phyloP scores from a whole-genome alignment of 2,329 filamentous ascomycete species.

The Colletotrichum sp. region DNA sequence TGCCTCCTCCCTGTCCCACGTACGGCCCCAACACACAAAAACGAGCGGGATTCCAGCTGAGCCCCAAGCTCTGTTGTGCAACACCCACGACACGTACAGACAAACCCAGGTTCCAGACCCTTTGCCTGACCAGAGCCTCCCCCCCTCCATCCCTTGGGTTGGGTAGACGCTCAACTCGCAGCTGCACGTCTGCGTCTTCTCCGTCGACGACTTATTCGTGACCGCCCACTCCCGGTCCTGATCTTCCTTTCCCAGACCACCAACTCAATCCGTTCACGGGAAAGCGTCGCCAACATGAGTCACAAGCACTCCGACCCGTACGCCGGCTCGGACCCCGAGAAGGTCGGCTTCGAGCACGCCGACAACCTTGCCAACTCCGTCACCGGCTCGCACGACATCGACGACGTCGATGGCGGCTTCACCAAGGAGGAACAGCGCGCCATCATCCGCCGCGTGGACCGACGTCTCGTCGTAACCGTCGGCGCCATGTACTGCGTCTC shows the following conservation, averaged over 20 bases:
- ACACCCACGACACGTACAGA: not conserved
- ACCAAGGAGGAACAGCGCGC: constrained; percentile 66
- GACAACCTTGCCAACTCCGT: constrained; percentile 10
- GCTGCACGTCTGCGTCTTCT: not conserved
- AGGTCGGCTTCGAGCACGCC: constrained; percentile 19
- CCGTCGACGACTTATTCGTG: not conserved
- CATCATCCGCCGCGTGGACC: constrained; percentile 75
- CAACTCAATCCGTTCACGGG: not conserved
- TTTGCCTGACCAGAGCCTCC: not conserved
- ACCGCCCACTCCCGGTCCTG: not conserved
- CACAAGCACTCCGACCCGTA: constrained; percentile 13
- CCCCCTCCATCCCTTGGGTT: not conserved
- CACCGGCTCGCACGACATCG: not conserved
- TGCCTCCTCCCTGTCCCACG: not conserved
- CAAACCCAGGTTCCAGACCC: not conserved
- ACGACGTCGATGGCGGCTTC: constrained; percentile 48
- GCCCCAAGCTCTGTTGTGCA: not conserved
- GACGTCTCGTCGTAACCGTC: constrained; percentile 64
- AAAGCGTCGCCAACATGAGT: not conserved
- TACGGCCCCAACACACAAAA: not conserved
- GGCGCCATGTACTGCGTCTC: constrained; percentile 76
- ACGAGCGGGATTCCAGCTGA: not conserved
- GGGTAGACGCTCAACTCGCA: constrained; percentile 3
- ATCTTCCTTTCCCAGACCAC: not conserved
- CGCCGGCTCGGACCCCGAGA: constrained; percentile 21